Conservation (phyloP, 139 green algal genomes). For the Chlamydomonas schloesseri region DNA sequence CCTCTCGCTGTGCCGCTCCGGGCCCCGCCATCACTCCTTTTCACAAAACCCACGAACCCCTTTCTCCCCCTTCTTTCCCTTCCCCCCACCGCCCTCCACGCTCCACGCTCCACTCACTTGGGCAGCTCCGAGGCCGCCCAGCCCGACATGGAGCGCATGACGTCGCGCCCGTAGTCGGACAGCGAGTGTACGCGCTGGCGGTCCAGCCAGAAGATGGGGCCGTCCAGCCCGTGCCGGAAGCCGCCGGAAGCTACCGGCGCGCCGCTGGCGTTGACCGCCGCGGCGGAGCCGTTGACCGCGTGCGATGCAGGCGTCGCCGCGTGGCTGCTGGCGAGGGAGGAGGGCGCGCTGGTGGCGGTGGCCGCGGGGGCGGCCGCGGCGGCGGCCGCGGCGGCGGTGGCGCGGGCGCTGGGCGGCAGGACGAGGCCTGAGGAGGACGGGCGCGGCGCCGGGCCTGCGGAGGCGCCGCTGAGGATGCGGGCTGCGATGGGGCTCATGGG, state of each 20-base stretch:
- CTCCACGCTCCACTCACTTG: not conserved
- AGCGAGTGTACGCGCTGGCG: slow-evolving; percentile 72
- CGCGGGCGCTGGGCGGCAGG: not conserved
- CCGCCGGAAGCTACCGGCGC: too few relatives aligned
- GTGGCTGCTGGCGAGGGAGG: not conserved
- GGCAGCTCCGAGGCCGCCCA: slow-evolving; percentile 72
- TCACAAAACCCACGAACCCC: too few relatives aligned
- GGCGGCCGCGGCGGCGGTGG: not conserved
- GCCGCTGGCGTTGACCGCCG: too few relatives aligned
- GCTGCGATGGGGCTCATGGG: not conserved
- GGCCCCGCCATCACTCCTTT: too few relatives aligned
- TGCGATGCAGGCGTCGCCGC: too few relatives aligned
- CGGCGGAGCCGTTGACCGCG: too few relatives aligned
- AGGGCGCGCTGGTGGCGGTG: not conserved
- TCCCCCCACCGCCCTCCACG: too few relatives aligned
- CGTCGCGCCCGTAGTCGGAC: slow-evolving; percentile 66
- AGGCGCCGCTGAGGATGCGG: slow-evolving; percentile 21
- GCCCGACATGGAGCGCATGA: slow-evolving; percentile 69
- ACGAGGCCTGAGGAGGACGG: not conserved
- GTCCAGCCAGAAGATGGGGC: slow-evolving; percentile 58
- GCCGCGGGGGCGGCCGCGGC: not conserved
- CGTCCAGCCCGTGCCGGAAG: slow-evolving; percentile 17
- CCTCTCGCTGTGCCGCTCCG: too few relatives aligned
- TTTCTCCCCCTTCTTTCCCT: too few relatives aligned
- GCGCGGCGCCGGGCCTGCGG: slow-evolving; percentile 11